Conservation (phyloP, 768 basidiomycete genomes). For the Psilocybe tampanensis region DNA sequence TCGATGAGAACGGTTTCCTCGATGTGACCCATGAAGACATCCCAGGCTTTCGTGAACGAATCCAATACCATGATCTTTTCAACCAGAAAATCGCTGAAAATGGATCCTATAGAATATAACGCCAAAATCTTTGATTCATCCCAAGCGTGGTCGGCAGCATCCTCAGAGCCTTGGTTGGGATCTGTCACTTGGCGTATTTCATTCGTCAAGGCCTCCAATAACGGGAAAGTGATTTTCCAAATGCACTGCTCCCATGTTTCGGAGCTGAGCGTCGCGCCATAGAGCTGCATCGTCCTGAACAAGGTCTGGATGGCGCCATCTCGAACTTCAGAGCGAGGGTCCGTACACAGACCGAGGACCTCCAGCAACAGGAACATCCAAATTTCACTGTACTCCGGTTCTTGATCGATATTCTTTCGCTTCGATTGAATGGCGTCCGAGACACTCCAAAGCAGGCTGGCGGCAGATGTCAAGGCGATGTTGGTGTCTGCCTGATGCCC, state of each 20-base stretch:
- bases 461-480: slow-evolving; percentile 92
- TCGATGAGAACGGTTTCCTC: slow-evolving; percentile 71
- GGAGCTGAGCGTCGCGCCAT: slow-evolving; percentile 81
- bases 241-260: slow-evolving; percentile 90
- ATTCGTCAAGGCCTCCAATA: slow-evolving; percentile 69
- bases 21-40: slow-evolving; percentile 72
- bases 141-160: slow-evolving; percentile 56
- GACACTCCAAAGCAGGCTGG: slow-evolving; percentile 92
- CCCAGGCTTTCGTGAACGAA: slow-evolving; percentile 74
- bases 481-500: slow-evolving; percentile 94
- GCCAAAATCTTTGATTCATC: slow-evolving; percentile 90
- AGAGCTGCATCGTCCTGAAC: slow-evolving; percentile 91
- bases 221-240: slow-evolving; percentile 89
- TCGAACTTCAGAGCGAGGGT: slow-evolving; percentile 84
- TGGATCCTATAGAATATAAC: slow-evolving; percentile 78
- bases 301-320: slow-evolving; percentile 95
- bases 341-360: slow-evolving; percentile 80
- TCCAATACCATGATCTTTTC: slow-evolving; percentile 73
- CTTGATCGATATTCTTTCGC: slow-evolving; percentile 60
- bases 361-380: slow-evolving; percentile 93
- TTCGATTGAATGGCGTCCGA: slow-evolving; percentile 93
- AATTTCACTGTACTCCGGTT: slow-evolving; percentile 79
- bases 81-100: slow-evolving; percentile 80
- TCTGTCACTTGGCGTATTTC: slow-evolving; percentile 50
- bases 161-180: slow-evolving; percentile 20